Evolutionary conservation across 768 basidiomycete species (phyloP), one percentile per base, ranked within the genome.

Genomic region (Termitomyces sp.): DNA sequence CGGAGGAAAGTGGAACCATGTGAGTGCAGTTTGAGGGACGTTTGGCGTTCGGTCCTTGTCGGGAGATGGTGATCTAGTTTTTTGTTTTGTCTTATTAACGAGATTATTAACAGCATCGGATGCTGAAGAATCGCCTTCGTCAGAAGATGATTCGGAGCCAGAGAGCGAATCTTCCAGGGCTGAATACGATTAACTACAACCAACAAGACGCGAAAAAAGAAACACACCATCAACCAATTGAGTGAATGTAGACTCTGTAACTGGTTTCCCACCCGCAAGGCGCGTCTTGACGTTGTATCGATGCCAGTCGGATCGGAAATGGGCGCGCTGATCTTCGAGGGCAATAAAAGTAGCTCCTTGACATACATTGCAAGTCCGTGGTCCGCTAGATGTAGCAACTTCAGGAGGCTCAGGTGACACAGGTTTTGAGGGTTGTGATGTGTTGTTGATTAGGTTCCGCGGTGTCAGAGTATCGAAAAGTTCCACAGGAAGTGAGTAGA

Each of bases 271-370:
- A 6, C 87, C 88, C 51, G 79, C 74, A 49, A 94, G 74, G 56
- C 86, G 86, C 47, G 84, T 81, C 73, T 96, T 97, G 64, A 95
- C 91, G 70, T 98, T 98, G 75, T 96, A 98, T 57, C 95, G 84
- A 79, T 99, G 96, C 97, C 96, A 98, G 72, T 99, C 96, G 10
- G 91, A 92, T 64, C 87, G 85, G 70, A 91, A 97, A 72, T 98
- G 96, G 1, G 75, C 70, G 51, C 95, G 81, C 65, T 98, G 94
- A 58, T 89, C 90, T 34, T 89, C 85, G 6, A 98, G 81, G 57
- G 88, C 86, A 13, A 75, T 62, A 62, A 98, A 98, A 0, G 73
- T 65, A 3, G 82, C 79, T 5, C 86, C 89, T 18, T 85, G 77
- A 65, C 92, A 94, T 50, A 93, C 74, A 52, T 83, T 88, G 68